A percentile compares a stretch with the other conserved stretches of the same genome.
Conservation (phyloP, 108 stramenopile species). For the Pseudonitzschia delicatissima region DNA sequence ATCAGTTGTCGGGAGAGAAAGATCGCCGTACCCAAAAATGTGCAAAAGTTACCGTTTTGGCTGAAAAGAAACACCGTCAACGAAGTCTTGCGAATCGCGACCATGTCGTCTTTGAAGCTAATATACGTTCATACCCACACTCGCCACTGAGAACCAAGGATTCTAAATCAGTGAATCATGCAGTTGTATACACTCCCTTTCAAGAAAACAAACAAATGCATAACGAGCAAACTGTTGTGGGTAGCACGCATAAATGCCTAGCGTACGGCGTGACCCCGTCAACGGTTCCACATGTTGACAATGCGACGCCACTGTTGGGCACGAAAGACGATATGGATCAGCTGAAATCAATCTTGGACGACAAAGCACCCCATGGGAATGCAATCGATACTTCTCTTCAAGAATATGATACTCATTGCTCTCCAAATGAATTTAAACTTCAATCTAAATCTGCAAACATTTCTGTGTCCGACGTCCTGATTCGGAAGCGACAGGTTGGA, state of each 20-base stretch:
- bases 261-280: neutral
- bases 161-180: neutral
- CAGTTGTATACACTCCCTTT: neutral
- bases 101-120: neutral
- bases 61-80: neutral
- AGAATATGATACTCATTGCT: neutral
- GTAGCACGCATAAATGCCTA: neutral
- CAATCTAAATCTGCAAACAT: neutral
- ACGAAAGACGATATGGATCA: too few species aligned
- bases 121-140: neutral
- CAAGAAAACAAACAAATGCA: neutral
- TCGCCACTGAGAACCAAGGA: neutral
- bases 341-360: neutral
- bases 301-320: neutral
- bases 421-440: neutral
- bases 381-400: neutral
- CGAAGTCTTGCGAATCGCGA: neutral
- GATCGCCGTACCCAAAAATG: neutral
- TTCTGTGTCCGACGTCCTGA: neutral
- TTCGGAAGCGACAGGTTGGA: neutral
- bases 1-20: neutral
- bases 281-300: neutral
- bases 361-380: neutral
- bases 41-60: neutral
- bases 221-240: neutral